Evolutionary conservation across 2,329 filamentous ascomycete species (phyloP).

Genomic region (Orbilia quercus): DNA sequence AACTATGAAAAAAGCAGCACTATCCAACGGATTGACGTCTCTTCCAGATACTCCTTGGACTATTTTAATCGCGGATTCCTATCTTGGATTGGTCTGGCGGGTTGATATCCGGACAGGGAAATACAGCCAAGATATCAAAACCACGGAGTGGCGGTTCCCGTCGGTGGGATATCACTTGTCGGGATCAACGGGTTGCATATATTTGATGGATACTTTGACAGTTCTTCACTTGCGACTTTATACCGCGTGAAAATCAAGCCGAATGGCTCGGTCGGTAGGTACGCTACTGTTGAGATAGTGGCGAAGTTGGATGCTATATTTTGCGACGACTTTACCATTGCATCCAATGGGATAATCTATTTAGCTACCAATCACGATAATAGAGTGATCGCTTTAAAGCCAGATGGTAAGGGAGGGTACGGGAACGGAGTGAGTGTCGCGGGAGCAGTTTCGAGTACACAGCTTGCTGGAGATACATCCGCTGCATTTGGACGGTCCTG

Average conservation of each 20-base stretch:
- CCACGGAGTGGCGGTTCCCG: conserved; percentile 63
- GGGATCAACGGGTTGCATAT: conserved; percentile 64
- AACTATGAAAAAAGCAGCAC: conserved; percentile 54
- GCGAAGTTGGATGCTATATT: conserved; percentile 34
- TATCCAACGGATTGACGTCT: conserved; percentile 59
- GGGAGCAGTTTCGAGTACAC: conserved; percentile 24
- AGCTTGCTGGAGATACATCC: conserved; percentile 58
- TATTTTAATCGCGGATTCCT: conserved; percentile 60
- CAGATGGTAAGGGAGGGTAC: conserved; percentile 3
- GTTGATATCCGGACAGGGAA: conserved; percentile 59
- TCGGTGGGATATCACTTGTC: conserved; percentile 63
- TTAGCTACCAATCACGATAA: conserved; percentile 55
- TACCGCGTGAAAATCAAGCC: conserved; percentile 55
- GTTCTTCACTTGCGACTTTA: conserved; percentile 63
- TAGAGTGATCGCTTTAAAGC: conserved; percentile 31
- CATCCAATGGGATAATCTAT: conserved; percentile 39
- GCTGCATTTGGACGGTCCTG: conserved; percentile 56
- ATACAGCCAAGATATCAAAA: conserved; percentile 55
- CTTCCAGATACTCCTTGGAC: conserved; percentile 51
- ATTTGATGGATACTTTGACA: conserved; percentile 65
- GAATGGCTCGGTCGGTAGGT: conserved; percentile 19
- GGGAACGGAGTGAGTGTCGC: conserved; percentile 21
- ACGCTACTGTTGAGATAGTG: conserved; percentile 43
- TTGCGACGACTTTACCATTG: conserved; percentile 59
- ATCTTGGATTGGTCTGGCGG: conserved; percentile 59